Evolutionary conservation across 805 yeast species (phyloP), one percentile per base, ranked within the genome.

Genomic region (Starmerella bombi): DNA sequence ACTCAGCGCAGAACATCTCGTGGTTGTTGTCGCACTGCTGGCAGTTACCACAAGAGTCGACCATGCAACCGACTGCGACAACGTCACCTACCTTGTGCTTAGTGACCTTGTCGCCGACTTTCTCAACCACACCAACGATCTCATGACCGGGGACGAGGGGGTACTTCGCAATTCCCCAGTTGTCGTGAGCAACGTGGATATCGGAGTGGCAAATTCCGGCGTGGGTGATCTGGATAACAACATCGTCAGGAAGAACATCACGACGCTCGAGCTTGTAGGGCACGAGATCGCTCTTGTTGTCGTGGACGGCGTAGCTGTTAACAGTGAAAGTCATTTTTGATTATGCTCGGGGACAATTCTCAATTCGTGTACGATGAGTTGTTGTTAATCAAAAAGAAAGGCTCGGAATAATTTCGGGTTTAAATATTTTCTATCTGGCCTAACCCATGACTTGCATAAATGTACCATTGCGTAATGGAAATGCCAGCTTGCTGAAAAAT

Each of bases 11-110:
- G 64, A 71, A 74, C 46, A 60, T 66, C 50, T 77, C 79, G 54
- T 75, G 68, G 49, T 63, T 66, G 29, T 53, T 46, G 17, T 64
- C 55, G 66, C 85, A 82, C 53, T 74, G 65, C 34, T 64, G 53
- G 61, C 93, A 82, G 12, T 69, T 61, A 43, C 67, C 59, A 63
- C 91, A 80, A 25, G 80, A 63, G 43, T 61, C 63, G 18, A 69
- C 64, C 54, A 72, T 76, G 23, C 91, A 88, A 50, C 93, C 93
- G 37, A 80, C 69, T 39, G 91, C 93, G 25, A 80, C 91, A 48
- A 84, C 66, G 49, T 82, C 77, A 39, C 93, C 93, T 14, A 77
- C 58, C 56, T 67, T 63, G 59, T 66, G 41, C 46, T 64, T 63
- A 15, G 58, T 50, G 9, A 49, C 80, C 74, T 70, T 62, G 14